Conservation (phyloP, 257 asterid genomes). For the Craterostigma plantagineum region DNA sequence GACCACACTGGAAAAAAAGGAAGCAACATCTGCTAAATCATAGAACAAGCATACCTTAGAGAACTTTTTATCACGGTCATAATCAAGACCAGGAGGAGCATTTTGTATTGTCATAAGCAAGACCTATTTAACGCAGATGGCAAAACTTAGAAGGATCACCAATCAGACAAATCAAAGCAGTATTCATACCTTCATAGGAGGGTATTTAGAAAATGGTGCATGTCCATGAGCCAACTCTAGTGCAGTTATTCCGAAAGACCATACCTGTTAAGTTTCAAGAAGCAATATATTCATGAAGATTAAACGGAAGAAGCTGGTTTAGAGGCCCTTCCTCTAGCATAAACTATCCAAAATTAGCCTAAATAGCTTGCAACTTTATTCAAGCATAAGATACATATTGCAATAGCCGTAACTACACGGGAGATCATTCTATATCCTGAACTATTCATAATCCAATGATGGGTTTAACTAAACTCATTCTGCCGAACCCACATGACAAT, state of each 20-base stretch:
- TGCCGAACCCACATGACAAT: too few species aligned
- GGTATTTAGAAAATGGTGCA: constrained; percentile 98
- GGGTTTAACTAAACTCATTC: not conserved
- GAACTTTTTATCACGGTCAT: constrained; percentile 96
- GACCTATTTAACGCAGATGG: constrained; percentile 36
- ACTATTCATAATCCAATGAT: not conserved
- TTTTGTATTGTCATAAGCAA: constrained; percentile 94
- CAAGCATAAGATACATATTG: too few species aligned
- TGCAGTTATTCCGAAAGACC: constrained; percentile 99
- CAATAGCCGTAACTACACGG: not conserved
- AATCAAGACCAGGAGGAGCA: constrained; percentile 99
- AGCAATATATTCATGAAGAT: too few species aligned
- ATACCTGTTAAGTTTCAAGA: constrained; percentile 33
- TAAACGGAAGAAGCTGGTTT: too few species aligned
- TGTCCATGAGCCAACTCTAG: constrained; percentile 99
- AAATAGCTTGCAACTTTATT: not conserved
- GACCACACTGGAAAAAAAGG: constrained; percentile 25
- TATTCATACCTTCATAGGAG: constrained; percentile 86
- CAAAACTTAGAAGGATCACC: constrained; percentile 9
- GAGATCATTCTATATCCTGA: not conserved
- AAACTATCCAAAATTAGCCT: too few species aligned
- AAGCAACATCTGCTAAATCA: constrained; percentile 8
- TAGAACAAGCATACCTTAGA: constrained; percentile 51
- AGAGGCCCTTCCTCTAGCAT: too few species aligned
- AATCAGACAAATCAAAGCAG: constrained; percentile 6